Base-by-base conservation (phyloP, 176 grass and related monocot genomes). In the Pharus latifolius region DNA sequence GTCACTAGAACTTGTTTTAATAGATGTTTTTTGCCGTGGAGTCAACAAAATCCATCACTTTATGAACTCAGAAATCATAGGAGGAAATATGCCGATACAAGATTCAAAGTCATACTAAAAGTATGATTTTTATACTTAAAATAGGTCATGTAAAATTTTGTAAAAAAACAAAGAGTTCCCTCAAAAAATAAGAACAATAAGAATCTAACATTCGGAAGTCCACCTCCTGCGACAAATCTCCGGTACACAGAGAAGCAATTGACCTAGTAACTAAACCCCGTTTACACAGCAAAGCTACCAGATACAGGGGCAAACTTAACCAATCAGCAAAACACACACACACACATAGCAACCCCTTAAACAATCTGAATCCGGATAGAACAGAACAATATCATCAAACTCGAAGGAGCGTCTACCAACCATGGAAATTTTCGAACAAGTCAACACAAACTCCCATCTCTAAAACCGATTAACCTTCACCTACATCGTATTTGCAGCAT, bases 161-260 rank as follows among this genome's bases (percentile, higher is more conserved):
- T n/a, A n/a, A n/a, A n/a, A n/a, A n/a, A n/a, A n/a, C n/a, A n/a
- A n/a, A n/a, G n/a, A n/a, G n/a, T n/a, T n/a, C n/a, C n/a, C n/a
- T n/a, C n/a, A n/a, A n/a, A n/a, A 71, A 72, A 77, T 66, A 78
- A 65, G 73, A n/a, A n/a, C n/a, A n/a, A 63, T 40, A 76, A 49
- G 28, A 64, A 71, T 47, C 40, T 30, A 57, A 32, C 65, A 77
- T n/a, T 44, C 12, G 38, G 56, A 42, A 37, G 67, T 35, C 4
- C 56, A 20, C 17, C 15, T 25, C 15, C 60, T 45, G 46, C 25
- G 19, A 56, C 34, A 59, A 65, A 50, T 50, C 55, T 30, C 23
- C 4, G 17, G 26, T 20, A 63, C 41, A 20, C 11, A 20, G 22
- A 27, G 44, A 10, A 2, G 26, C 26, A n/a, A n/a, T n/a, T n/a